Conservation (phyloP, 2,329 filamentous ascomycete species). For the Aspergillus quadrilineatus region DNA sequence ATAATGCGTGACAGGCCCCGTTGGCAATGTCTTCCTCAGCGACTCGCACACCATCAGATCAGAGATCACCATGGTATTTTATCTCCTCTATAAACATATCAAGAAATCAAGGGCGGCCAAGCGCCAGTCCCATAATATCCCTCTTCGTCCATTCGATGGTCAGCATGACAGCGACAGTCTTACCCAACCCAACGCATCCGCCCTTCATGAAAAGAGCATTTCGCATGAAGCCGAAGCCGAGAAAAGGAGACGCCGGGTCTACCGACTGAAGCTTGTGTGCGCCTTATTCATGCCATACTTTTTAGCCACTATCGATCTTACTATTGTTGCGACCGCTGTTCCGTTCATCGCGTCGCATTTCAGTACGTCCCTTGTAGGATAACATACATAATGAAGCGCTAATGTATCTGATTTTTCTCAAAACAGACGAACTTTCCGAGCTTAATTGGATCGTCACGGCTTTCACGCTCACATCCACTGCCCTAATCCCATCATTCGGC, state of each 20-base stretch:
- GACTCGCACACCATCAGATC: background rate
- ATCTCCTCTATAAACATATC: slow-evolving; percentile 8
- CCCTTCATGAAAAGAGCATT: background rate
- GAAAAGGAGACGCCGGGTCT: slow-evolving; percentile 37
- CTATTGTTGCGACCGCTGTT: slow-evolving; percentile 61
- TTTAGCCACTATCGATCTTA: slow-evolving; percentile 63
- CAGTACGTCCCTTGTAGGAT: slow-evolving; percentile 39
- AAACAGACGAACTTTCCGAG: slow-evolving; percentile 53
- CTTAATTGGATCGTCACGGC: slow-evolving; percentile 69
- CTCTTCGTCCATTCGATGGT: background rate
- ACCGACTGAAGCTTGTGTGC: slow-evolving; percentile 60
- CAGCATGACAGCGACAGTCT: background rate
- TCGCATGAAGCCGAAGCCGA: slow-evolving; percentile 13
- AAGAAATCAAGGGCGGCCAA: background rate
- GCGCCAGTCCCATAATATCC: background rate
- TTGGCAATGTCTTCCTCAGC: background rate
- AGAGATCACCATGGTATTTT: background rate
- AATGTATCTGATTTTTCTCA: too few species aligned
- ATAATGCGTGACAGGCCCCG: too few species aligned
- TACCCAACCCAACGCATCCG: background rate
- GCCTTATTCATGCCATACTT: slow-evolving; percentile 62
- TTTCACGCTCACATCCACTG: slow-evolving; percentile 66
- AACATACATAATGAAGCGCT: too few species aligned
- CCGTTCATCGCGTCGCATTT: slow-evolving; percentile 66
- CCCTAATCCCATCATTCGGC: slow-evolving; percentile 66